Percentiles rank a stretch among this genome's conserved stretches.
Evolutionary conservation across 2,329 filamentous ascomycete species (phyloP).

Genomic region (Didymellaceae sp.): DNA sequence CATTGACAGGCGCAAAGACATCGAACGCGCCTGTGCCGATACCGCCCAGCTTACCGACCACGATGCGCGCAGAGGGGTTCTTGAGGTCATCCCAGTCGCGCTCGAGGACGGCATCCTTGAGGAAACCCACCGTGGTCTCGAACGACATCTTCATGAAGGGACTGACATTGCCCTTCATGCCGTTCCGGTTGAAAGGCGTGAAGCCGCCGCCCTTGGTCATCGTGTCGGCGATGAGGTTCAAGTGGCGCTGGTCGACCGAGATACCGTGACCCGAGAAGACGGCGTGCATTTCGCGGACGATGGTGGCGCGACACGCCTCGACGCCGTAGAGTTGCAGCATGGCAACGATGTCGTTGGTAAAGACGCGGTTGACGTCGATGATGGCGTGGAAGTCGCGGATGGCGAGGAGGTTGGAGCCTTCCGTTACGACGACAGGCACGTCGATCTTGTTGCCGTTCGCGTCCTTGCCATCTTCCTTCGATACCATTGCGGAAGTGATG

Average conservation of each 20-base stretch:
- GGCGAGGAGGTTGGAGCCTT: conserved; percentile 85
- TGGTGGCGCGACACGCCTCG: conserved; percentile 86
- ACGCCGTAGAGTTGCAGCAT: conserved; percentile 89
- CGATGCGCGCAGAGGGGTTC: conserved; percentile 85
- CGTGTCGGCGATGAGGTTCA: conserved; percentile 94
- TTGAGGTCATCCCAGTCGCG: conserved; percentile 88
- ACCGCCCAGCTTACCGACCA: conserved; percentile 80
- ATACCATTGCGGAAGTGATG: conserved; percentile 74
- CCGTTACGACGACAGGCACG: conserved; percentile 68
- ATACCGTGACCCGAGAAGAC: conserved; percentile 95
- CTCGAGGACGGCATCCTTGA: conserved; percentile 90
- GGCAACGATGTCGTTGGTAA: conserved; percentile 90
- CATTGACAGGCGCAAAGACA: conserved; percentile 62
- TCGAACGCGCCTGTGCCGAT: conserved; percentile 94
- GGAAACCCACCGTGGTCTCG: conserved; percentile 92
- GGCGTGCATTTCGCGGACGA: conserved; percentile 81
- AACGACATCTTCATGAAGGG: conserved; percentile 99
- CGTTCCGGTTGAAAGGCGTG: conserved; percentile 90
- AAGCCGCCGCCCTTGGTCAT: conserved; percentile 96
- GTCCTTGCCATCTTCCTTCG: conserved; percentile 59
- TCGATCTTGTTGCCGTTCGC: conserved; percentile 57
- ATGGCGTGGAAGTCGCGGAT: conserved; percentile 89
- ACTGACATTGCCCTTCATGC: conserved; percentile 81
- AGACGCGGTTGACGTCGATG: conserved; percentile 83
- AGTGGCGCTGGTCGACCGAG: conserved; percentile 85